These are phyloP conservation scores for Solanum arcanum DNA, from an alignment of 257 asterid genomes.

Conservation along the genomic window DNA sequence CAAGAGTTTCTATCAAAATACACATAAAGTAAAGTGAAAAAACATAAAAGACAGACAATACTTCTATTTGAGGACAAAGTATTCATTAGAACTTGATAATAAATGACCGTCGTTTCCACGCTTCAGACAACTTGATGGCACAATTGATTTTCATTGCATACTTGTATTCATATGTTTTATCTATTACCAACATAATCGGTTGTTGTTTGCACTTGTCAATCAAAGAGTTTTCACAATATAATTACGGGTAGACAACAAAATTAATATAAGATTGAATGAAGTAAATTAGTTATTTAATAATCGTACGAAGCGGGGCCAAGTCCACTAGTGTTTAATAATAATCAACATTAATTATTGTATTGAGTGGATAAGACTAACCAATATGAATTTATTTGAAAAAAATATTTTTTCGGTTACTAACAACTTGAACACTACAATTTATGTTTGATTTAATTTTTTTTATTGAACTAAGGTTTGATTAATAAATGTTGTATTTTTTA, in stretches of 20 bases:
- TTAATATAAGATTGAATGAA: background rate
- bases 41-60: background rate
- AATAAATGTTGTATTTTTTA: no score
- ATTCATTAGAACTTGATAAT: background rate
- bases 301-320: background rate
- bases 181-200: background rate
- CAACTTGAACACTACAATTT: background rate
- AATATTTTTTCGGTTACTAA: background rate
- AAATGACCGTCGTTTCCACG: no score
- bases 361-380: background rate
- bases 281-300: no score
- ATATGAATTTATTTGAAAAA: no score
- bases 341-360: no score
- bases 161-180: no score
- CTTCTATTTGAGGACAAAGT: no score
- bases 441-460: no score
- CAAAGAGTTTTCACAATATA: background rate
- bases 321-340: background rate
- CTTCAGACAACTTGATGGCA: background rate
- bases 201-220: background rate
- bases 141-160: background rate
- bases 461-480: no score
- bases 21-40: no score
- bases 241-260: background rate
- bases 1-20: background rate